Evolutionary conservation across 2,329 filamentous ascomycete species (phyloP), one percentile per base, ranked within the genome.

Genomic region (Hortaea werneckii): DNA sequence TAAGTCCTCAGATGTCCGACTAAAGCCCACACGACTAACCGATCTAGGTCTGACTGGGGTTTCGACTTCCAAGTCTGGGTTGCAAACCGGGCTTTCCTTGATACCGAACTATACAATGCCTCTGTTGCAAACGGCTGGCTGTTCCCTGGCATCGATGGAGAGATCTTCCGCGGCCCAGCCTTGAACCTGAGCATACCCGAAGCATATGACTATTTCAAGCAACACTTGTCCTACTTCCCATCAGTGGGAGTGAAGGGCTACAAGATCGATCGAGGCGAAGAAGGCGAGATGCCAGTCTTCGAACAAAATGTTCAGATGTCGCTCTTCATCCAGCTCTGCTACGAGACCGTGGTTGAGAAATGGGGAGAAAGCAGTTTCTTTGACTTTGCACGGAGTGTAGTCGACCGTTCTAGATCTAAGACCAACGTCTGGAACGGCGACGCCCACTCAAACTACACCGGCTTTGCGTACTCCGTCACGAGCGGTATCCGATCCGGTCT

Each of bases 221-320:
- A 55, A 7, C 51, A 53, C 34, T 46, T 67, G 5, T 48, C 49
- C 13, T 54, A 56, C 42, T 67, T 65, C 44, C 51, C 64, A n/a
- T 46, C 50, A 5, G 49, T 64, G 4, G 65, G 65, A 9, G 60
- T 65, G 7, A 60, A 58, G 37, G 65, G 65, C 5, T 67, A 63
- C 47, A 67, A 66, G 47, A 66, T 67, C 44, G 64, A 67, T 38
- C 58, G 64, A 27, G 64, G 65, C 26, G 65, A 67, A 41, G 65
- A 67, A 53, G 56, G 51, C n/a, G 65, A 66, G 48, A 65, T 65
- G 63, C 65, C 65, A 1, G 61, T 57, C 5, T 61, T 54, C 38
- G 58, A 60, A 40, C 65, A 67, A 42, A 67, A 67, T 46, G 54
- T 59, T 27, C 65, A 67, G 45, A 59, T 56, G 48, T 46, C 53